These are phyloP conservation scores for Candida odintsovae DNA, from an alignment of 805 yeast genomes.

Conservation along the genomic window DNA sequence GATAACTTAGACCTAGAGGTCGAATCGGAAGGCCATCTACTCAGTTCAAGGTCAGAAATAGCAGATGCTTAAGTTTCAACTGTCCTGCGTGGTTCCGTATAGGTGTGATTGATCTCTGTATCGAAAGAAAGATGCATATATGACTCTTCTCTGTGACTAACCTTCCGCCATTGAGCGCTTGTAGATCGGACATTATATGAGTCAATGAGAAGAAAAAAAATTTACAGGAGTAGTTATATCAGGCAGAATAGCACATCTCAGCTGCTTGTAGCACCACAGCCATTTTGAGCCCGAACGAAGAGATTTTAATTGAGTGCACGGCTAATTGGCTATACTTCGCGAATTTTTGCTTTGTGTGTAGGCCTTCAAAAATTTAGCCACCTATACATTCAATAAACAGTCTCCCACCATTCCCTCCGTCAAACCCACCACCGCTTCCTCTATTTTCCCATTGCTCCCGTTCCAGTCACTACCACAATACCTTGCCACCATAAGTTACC, in stretches of 20 bases:
- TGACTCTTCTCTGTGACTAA: neutral
- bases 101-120: too few species aligned
- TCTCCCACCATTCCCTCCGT: too few species aligned
- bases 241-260: too few species aligned
- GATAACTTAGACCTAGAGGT: slow-evolving; percentile 6
- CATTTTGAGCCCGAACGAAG: too few species aligned
- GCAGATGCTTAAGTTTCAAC: neutral
- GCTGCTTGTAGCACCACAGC: too few species aligned
- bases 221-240: too few species aligned
- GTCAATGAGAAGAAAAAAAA: neutral
- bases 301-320: too few species aligned
- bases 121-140: neutral
- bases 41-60: neutral
- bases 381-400: neutral
- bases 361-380: neutral
- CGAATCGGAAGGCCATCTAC: neutral
- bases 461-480: neutral
- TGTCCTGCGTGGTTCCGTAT: neutral
- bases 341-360: neutral
- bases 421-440: neutral
- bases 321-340: neutral
- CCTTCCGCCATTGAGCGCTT: neutral
- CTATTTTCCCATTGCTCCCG: neutral
- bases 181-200: neutral
- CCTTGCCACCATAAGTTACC: neutral